phyloP scores from a whole-genome alignment of 2,329 filamentous ascomycete species.

The Arachnomyces sp. region DNA sequence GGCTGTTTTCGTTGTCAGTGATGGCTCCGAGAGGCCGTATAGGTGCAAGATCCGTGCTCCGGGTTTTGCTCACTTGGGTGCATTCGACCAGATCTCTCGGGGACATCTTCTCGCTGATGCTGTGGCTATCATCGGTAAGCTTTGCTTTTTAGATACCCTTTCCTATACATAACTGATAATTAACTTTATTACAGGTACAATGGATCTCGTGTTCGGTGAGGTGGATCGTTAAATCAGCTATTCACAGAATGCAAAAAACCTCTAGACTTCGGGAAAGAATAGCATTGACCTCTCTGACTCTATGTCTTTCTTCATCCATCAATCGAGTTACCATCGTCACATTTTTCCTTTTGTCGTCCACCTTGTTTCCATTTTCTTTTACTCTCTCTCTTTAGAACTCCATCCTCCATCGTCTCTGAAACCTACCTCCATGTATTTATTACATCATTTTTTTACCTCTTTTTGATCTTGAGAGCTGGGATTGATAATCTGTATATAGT shows the following conservation, averaged over 20 bases:
- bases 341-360: conserved; percentile 7
- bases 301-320: conserved; percentile 10
- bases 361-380: conserved; percentile 19
- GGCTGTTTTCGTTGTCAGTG: conserved; percentile 93
- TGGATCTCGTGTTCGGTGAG: conserved; percentile 83
- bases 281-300: conserved; percentile 27
- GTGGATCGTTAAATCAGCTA: conserved; percentile 42
- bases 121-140: conserved; percentile 76
- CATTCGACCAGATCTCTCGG: conserved; percentile 87
- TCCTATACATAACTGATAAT: background rate
- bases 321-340: background rate
- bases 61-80: conserved; percentile 88
- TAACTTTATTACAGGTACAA: conserved; percentile 45
- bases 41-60: conserved; percentile 95
- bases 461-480: no score
- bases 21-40: conserved; percentile 93
- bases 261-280: conserved; percentile 16
- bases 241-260: conserved; percentile 10
- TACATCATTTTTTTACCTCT: conserved; percentile 9
- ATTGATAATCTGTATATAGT: conserved; percentile 21
- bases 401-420: no score
- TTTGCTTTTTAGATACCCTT: background rate
- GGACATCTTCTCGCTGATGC: conserved; percentile 94
- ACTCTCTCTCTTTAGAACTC: conserved; percentile 17
- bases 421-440: no score